phyloP scores from a whole-genome alignment of 805 yeast species.

The Suhomyces sp. region DNA sequence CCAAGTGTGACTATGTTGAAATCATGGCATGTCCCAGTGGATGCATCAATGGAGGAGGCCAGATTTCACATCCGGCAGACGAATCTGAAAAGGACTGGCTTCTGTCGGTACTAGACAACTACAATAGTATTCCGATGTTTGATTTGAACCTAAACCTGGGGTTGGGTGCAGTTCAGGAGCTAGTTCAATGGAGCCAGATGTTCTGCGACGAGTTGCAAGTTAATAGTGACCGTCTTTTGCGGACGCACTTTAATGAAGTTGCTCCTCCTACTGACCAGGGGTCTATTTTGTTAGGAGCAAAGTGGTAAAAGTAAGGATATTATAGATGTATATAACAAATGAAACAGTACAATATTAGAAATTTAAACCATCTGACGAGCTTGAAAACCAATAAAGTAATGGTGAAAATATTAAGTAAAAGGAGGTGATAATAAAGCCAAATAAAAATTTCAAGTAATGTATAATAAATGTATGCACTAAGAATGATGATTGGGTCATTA shows the following conservation, averaged over 20 bases:
- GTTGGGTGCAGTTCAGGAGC: conserved; percentile 12
- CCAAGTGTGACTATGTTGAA: conserved; percentile 76
- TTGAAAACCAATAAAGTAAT: neutral
- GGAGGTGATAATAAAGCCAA: no score
- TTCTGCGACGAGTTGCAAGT: conserved; percentile 32
- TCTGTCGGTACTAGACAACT: conserved; percentile 29
- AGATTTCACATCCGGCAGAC: conserved; percentile 51
- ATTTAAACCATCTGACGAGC: neutral
- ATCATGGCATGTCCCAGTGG: conserved; percentile 99
- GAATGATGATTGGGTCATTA: no score
- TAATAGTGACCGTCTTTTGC: conserved; percentile 35
- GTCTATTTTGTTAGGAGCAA: conserved; percentile 50
- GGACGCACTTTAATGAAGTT: conserved; percentile 48
- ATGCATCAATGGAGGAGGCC: conserved; percentile 97
- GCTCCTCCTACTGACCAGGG: conserved; percentile 51
- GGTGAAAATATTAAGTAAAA: no score
- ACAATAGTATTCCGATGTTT: conserved; percentile 29
- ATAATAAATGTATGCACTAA: no score
- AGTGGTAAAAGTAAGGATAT: conserved; percentile 43
- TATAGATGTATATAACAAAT: neutral
- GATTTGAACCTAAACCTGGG: conserved; percentile 11
- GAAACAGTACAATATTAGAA: neutral
- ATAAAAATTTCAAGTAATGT: no score
- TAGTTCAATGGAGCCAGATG: conserved; percentile 31
- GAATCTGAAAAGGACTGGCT: conserved; percentile 46